Evolutionary conservation across 805 yeast genomes (phyloP), one percentile per base, ranked within the genome.

Genomic region (Nakazawaea peltata): DNA sequence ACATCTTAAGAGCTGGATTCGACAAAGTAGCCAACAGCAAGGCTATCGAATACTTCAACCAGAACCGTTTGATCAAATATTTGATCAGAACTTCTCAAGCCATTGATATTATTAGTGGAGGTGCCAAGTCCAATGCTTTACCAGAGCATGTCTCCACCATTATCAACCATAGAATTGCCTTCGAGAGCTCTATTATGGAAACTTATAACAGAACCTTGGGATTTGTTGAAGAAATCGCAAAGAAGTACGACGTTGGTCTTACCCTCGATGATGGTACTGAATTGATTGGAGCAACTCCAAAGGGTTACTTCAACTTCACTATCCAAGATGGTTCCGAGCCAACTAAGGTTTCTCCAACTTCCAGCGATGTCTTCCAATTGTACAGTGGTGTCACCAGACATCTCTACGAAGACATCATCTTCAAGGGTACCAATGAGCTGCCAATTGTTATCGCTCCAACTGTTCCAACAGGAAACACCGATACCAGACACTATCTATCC

Each of bases 81-180:
- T 51, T 70, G 30, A 56, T 78, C 19, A 60, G 67, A 37, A 81
- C 90, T 0, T 68, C 84, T 4, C 84, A 76, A 54, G 81, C 90
- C 0, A 65, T 71, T 30, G 86, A 80, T 47, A 65, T 78, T 17
- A 63, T 84, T 40, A 49, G 57, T 10, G 92, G 92, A 19, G 94
- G 94, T 29, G 69, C 76, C 39, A 83, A 83, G 56, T 66, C 78
- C 18, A 83, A 83, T 49, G 87, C 92, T 1, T 58, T 83, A 31
- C 94, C 94, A 2, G 90, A 82, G 50, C 54, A 63, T 18, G 72
- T 72, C 3, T 53, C 57, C 21, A 61, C 76, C 28, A 49, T 66
- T 24, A 63, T 79, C 29, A 81, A 84, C 55, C 81, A 80, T 48
- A 65, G 94, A 49, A 64, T 81, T 36, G 67, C 74, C 12, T 57